Evolutionary conservation across 768 basidiomycete species (phyloP).

Genomic region (Tylopilus sp.): DNA sequence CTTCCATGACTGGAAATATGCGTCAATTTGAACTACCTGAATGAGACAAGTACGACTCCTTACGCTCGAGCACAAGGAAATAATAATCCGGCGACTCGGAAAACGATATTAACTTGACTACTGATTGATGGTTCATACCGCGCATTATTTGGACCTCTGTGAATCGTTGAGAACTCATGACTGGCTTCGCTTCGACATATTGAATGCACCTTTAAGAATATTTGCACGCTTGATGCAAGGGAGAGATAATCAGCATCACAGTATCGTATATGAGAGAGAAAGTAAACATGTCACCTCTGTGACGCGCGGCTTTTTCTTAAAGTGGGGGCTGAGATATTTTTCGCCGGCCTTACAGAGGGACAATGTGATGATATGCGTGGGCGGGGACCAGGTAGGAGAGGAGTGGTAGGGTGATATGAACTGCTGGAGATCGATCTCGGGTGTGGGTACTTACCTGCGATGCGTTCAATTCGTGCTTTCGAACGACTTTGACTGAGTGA

Average conservation of each 20-base stretch:
- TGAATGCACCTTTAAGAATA: conserved; percentile 78
- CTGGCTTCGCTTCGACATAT: not conserved
- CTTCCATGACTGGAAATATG: conserved; percentile 76
- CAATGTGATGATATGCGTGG: conserved; percentile 20
- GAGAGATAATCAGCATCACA: conserved; percentile 17
- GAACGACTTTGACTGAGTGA: conserved; percentile 82
- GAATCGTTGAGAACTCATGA: conserved; percentile 4
- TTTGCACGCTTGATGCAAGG: conserved; percentile 74
- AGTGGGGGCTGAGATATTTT: conserved; percentile 89
- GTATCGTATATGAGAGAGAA: conserved; percentile 18
- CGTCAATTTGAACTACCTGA: conserved; percentile 8
- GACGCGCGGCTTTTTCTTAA: conserved; percentile 96
- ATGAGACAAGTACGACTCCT: conserved; percentile 28
- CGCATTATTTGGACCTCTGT: conserved; percentile 99
- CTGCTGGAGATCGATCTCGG: conserved; percentile 21
- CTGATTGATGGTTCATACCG: conserved; percentile 84
- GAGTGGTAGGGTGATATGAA: conserved; percentile 22
- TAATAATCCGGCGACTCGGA: conserved; percentile 92
- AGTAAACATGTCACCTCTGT: conserved; percentile 73
- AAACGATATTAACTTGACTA: conserved; percentile 90
- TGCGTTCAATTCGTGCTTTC: conserved; percentile 87
- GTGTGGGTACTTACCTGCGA: conserved; percentile 69
- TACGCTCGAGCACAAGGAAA: conserved; percentile 89
- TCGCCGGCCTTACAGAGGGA: conserved; percentile 69
- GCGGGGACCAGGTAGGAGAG: conserved; percentile 21